These are phyloP conservation scores for Nakazawaea anatomiae DNA, from an alignment of 805 yeast genomes.

Conservation along the genomic window DNA sequence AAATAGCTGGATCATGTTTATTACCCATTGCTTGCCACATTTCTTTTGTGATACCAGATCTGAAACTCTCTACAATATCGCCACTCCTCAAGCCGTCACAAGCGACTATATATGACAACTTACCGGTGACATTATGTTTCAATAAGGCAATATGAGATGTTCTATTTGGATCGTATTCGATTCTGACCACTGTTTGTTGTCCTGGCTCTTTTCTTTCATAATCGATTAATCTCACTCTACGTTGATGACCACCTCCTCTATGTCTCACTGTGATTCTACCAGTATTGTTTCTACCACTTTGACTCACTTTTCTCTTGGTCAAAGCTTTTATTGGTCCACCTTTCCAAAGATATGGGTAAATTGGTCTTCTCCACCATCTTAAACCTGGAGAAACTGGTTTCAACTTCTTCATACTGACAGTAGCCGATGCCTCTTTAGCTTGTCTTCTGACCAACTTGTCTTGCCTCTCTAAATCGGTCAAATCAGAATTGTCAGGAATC, in stretches of 20 bases:
- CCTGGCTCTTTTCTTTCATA: constrained; percentile 64
- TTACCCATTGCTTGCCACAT: constrained; percentile 84
- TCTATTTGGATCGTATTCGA: constrained; percentile 95
- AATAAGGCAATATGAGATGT: constrained; percentile 88
- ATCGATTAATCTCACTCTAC: constrained; percentile 81
- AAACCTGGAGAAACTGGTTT: constrained; percentile 84
- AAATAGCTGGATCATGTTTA: constrained; percentile 82
- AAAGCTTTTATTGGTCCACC: constrained; percentile 76
- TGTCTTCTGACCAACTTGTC: constrained; percentile 69
- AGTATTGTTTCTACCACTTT: constrained; percentile 84
- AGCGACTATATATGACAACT: constrained; percentile 78
- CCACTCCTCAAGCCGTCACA: constrained; percentile 92
- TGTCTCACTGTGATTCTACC: constrained; percentile 91
- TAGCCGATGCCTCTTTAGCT: constrained; percentile 63
- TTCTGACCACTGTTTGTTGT: constrained; percentile 71
- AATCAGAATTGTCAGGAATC: constrained; percentile 36
- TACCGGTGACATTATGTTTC: constrained; percentile 54
- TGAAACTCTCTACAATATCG: constrained; percentile 82
- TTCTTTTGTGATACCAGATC: constrained; percentile 78
- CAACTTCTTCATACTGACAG: constrained; percentile 64
- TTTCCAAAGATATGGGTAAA: constrained; percentile 80
- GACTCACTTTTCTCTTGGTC: constrained; percentile 64
- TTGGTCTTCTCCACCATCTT: constrained; percentile 83
- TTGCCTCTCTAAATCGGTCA: constrained; percentile 75
- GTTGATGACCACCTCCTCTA: constrained; percentile 95